Evolutionary conservation across 352 stramenopile species (phyloP).

Genomic region (Phytophthora sp.): DNA sequence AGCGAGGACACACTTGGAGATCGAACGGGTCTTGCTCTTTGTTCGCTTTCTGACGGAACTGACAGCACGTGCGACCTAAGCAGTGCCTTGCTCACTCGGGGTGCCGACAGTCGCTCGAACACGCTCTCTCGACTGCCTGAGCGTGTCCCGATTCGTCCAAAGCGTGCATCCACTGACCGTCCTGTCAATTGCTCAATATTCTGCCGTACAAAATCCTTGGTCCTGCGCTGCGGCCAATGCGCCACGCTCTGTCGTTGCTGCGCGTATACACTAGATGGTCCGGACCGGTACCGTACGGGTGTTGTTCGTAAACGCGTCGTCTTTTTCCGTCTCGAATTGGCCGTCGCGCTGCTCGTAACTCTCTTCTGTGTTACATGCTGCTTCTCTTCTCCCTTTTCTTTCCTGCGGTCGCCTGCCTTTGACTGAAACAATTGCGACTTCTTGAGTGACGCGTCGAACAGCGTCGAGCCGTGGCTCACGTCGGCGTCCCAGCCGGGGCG

Average conservation of each 20-base stretch:
- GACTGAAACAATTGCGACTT: constrained; percentile 62
- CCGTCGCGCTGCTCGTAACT: neutral
- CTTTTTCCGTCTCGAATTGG: constrained; percentile 4
- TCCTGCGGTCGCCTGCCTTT: constrained; percentile 43
- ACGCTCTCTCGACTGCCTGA: constrained; percentile 30
- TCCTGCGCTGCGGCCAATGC: constrained; percentile 28
- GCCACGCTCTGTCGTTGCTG: constrained; percentile 28
- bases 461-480: constrained; percentile 26
- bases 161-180: constrained; percentile 6
- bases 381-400: constrained; percentile 29
- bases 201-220: constrained; percentile 61
- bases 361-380: neutral
- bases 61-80: constrained; percentile 13
- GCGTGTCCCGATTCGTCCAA: neutral
- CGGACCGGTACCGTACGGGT: constrained; percentile 22
- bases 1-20: constrained; percentile 16
- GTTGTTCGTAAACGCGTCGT: neutral
- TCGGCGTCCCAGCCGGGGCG: constrained; percentile 59
- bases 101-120: constrained; percentile 52
- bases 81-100: constrained; percentile 28
- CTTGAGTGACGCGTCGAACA: constrained; percentile 65
- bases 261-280: constrained; percentile 40
- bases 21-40: neutral
- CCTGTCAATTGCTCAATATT: constrained; percentile 66
- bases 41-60: constrained; percentile 1